Percentiles rank a stretch among this genome's conserved stretches.
Evolutionary conservation across 2,329 filamentous ascomycete species (phyloP).

Genomic region (Aspergillus ochraceus): DNA sequence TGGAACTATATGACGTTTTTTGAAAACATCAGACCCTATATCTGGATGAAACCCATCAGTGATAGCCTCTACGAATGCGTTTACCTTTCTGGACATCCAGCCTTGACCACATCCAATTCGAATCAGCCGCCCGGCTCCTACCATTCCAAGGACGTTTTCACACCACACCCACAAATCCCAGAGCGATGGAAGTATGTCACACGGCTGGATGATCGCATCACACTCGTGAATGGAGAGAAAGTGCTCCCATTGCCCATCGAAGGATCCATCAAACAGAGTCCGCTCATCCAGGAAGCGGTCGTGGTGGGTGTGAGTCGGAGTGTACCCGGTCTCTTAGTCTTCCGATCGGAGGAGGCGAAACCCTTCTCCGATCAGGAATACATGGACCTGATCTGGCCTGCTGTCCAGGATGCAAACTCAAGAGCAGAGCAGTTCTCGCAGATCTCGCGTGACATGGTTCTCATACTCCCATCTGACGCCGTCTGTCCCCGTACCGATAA

Average conservation of each 20-base stretch:
- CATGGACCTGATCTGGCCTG: slow-evolving; percentile 39
- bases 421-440: slow-evolving; percentile 46
- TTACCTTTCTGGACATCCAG: slow-evolving; percentile 32
- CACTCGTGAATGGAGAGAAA: slow-evolving; percentile 35
- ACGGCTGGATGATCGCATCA: slow-evolving; percentile 34
- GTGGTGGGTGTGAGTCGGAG: slow-evolving; percentile 29
- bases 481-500: slow-evolving; percentile 55
- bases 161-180: slow-evolving; percentile 29
- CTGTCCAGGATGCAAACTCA: slow-evolving; percentile 40
- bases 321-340: slow-evolving; percentile 31
- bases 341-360: slow-evolving; percentile 24
- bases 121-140: slow-evolving; percentile 33
- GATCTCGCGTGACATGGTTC: slow-evolving; percentile 45
- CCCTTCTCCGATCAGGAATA: slow-evolving; percentile 33
- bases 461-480: slow-evolving; percentile 32
- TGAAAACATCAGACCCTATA: slow-evolving; percentile 35
- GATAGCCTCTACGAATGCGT: slow-evolving; percentile 31
- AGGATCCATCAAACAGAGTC: slow-evolving; percentile 32
- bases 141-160: slow-evolving; percentile 35
- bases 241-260: slow-evolving; percentile 35
- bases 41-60: slow-evolving; percentile 39
- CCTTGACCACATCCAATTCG: slow-evolving; percentile 34
- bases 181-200: slow-evolving; percentile 36
- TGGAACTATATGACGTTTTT: slow-evolving; percentile 48
- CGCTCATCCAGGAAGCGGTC: slow-evolving; percentile 32